Base-by-base conservation (phyloP, 2,329 filamentous ascomycete genomes). In the Cercospora sp. region DNA sequence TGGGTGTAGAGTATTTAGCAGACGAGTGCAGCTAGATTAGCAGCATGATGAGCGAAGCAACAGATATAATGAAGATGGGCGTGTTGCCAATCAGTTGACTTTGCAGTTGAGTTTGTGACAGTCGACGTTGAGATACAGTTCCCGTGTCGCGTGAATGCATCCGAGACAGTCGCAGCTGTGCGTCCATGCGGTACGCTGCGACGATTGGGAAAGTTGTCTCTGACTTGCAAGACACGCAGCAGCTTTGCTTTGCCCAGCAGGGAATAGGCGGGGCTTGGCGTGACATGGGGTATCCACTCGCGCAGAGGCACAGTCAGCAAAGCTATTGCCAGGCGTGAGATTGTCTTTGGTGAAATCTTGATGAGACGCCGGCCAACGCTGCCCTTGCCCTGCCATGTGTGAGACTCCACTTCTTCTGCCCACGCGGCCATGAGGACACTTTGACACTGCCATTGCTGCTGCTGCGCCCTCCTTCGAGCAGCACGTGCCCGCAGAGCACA, bases 41-140 rank as follows among this genome's bases (percentile, higher is more conserved):
- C 53, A 32, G 24, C 21, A 45, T 43, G 24, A 40, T 24, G 49
- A 24, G 53, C 9, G 37, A 60, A 59, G 63, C 13, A 30, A 40
- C 9, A 49, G 37, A 53, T 61, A 30, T 49, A 66, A 60, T 49
- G 37, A 61, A 16, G 45, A 51, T 26, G 18, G 18, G 10, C 43
- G 43, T 21, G 43, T 51, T 51, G 45, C 45, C n/a, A 24, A 26
- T 18, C 1, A 40, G 37, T 40, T n/a, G 59, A 26, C 37, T 18
- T 58, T 58, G 34, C 61, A 51, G 26, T 21, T 34, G n/a, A 16
- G 34, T 18, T 34, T 60, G 37, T 43, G 49, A 58, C 53, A 34
- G 34, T 60, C 59, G 67, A 67, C 57, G 68, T 67, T 65, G 55
- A 67, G 55, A 67, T 67, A 65, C 28, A 59, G 57, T 65, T 67